Evolutionary conservation across 495 filamentous ascomycete species (phyloP).

Genomic region (Aspergillus haitiensis): DNA sequence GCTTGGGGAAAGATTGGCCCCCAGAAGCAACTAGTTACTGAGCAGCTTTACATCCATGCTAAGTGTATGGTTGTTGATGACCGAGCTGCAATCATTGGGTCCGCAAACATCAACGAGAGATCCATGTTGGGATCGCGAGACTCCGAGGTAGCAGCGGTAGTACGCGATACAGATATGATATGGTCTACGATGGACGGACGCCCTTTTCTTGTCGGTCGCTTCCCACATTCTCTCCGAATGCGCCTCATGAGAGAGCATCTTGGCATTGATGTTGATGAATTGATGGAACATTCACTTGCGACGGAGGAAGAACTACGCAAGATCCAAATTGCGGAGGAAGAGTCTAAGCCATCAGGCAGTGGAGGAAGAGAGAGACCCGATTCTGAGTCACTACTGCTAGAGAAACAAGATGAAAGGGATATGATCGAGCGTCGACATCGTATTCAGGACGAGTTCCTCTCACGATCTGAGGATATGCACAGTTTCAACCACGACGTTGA

Average conservation of each 20-base stretch:
- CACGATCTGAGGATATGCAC: constrained; percentile 59
- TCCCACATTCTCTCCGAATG: constrained; percentile 90
- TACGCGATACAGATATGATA: constrained; percentile 92
- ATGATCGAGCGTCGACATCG: constrained; percentile 58
- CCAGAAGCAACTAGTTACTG: constrained; percentile 78
- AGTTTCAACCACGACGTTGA: constrained; percentile 88
- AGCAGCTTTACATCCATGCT: constrained; percentile 97
- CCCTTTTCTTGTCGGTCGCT: constrained; percentile 85
- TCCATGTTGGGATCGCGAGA: constrained; percentile 92
- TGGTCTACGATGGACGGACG: constrained; percentile 87
- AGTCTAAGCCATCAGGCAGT: constrained; percentile 22
- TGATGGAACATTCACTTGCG: constrained; percentile 74
- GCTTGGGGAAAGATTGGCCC: constrained; percentile 93
- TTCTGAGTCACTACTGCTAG: constrained; percentile 39
- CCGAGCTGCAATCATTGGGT: constrained; percentile 89
- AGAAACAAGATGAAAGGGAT: constrained; percentile 51
- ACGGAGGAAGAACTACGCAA: constrained; percentile 47
- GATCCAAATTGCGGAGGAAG: constrained; percentile 42
- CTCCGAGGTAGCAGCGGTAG: constrained; percentile 87
- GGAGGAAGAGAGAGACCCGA: constrained; percentile 33
- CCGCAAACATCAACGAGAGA: constrained; percentile 98
- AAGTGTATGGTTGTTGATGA: constrained; percentile 98
- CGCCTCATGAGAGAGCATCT: constrained; percentile 97
- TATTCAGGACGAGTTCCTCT: constrained; percentile 61
- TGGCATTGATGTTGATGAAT: constrained; percentile 88